Conservation (phyloP, 176 grass and related monocot species). For the Avena sativa region DNA sequence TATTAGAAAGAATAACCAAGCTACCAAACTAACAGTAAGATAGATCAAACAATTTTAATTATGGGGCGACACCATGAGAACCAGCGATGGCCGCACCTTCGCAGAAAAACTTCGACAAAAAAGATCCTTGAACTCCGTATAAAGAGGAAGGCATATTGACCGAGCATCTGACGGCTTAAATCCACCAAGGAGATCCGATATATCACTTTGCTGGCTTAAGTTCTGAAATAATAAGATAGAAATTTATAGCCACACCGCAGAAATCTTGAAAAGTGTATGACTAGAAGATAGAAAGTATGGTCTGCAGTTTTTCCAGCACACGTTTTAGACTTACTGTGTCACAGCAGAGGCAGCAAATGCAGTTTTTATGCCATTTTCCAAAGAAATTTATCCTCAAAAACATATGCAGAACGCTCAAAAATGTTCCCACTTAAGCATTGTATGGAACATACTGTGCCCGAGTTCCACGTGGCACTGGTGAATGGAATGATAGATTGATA, state of each 20-base stretch:
- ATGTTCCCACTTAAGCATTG: not conserved
- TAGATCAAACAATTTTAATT: conserved; percentile 9
- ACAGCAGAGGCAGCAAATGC: not conserved
- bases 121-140: conserved; percentile 80
- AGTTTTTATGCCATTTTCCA: conserved; percentile 8
- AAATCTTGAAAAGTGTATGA: conserved; percentile 2
- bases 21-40: not conserved
- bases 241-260: not conserved
- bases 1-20: not conserved
- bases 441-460: not conserved
- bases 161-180: conserved; percentile 88
- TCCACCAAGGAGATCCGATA: conserved; percentile 93
- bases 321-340: conserved; percentile 17
- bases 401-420: conserved; percentile 2
- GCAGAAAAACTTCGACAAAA: conserved; percentile 66
- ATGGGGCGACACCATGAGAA: conserved; percentile 20
- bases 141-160: conserved; percentile 87
- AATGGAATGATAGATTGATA: conserved; percentile 19
- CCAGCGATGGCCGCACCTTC: conserved; percentile 56
- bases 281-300: not conserved
- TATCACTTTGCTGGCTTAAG: conserved; percentile 97
- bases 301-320: conserved; percentile 8
- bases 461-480: conserved; percentile 4
- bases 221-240: conserved; percentile 63
- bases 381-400: not conserved